Conservation (phyloP, 1,284 basidiomycete genomes). For the Ceratobasidium sp. region DNA sequence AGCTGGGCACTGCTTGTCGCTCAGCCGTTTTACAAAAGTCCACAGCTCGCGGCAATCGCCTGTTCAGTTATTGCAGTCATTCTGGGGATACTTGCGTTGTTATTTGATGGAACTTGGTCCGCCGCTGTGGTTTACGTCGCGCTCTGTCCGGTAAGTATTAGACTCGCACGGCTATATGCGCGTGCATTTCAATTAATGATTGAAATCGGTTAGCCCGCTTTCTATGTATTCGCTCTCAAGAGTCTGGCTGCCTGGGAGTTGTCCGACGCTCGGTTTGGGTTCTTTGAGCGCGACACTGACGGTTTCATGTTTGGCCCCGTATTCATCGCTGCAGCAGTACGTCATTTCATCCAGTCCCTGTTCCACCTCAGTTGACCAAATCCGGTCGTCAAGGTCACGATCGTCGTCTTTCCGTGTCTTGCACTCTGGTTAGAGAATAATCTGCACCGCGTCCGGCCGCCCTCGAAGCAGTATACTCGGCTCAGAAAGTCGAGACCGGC, state of each 20-base stretch:
- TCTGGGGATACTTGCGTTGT: slow-evolving; percentile 70
- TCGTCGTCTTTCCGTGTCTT: slow-evolving; percentile 23
- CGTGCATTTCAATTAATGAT: neutral
- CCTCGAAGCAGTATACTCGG: neutral
- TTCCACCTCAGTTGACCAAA: neutral
- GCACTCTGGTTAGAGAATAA: slow-evolving; percentile 19
- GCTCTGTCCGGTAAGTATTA: slow-evolving; percentile 25
- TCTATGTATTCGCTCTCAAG: slow-evolving; percentile 33
- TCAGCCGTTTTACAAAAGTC: slow-evolving; percentile 74
- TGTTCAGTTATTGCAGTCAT: slow-evolving; percentile 71
- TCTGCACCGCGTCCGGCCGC: slow-evolving; percentile 3
- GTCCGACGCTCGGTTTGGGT: neutral
- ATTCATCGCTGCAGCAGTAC: slow-evolving; percentile 27
- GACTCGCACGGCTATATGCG: neutral
- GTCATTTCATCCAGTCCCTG: neutral
- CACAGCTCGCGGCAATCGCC: slow-evolving; percentile 73
- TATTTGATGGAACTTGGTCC: slow-evolving; percentile 33
- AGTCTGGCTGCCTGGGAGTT: slow-evolving; percentile 33
- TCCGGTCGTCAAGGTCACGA: slow-evolving; percentile 1
- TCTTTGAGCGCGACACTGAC: slow-evolving; percentile 19
- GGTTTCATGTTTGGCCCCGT: slow-evolving; percentile 30
- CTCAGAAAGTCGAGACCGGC: slow-evolving; percentile 20
- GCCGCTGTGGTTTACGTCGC: slow-evolving; percentile 30
- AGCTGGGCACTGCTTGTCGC: slow-evolving; percentile 75
- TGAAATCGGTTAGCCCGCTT: slow-evolving; percentile 8